phyloP scores from a whole-genome alignment of 805 yeast genomes.

The Candida silvicultrix region DNA sequence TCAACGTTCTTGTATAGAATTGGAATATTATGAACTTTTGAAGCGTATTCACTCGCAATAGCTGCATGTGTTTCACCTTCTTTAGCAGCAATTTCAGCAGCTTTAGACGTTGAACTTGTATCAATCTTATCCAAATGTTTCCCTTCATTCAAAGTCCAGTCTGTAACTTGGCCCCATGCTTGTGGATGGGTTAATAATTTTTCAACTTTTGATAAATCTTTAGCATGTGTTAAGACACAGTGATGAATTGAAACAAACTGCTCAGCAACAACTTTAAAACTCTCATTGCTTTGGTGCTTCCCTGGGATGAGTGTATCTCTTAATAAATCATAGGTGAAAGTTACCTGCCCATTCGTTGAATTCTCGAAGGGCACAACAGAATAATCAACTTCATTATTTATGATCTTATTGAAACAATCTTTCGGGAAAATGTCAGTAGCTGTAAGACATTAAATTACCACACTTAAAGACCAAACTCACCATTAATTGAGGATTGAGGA shows the following conservation, averaged over 20 bases:
- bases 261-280: conserved; percentile 60
- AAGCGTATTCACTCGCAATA: conserved; percentile 66
- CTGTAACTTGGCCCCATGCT: conserved; percentile 89
- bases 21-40: conserved; percentile 51
- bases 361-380: conserved; percentile 90
- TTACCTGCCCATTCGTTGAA: conserved; percentile 93
- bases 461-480: conserved; percentile 20
- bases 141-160: conserved; percentile 39
- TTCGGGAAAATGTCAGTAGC: conserved; percentile 24
- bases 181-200: conserved; percentile 90
- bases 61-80: conserved; percentile 50
- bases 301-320: conserved; percentile 52
- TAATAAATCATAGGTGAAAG: conserved; percentile 73
- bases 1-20: conserved; percentile 54
- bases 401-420: conserved; percentile 56
- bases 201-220: conserved; percentile 37
- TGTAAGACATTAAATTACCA: too few species aligned
- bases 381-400: conserved; percentile 42
- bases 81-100: conserved; percentile 57
- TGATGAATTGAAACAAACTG: conserved; percentile 82
- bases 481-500: conserved; percentile 15
- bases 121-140: conserved; percentile 48
- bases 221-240: conserved; percentile 49
- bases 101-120: conserved; percentile 75
- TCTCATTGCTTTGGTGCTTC: conserved; percentile 17